A percentile compares a stretch with the other conserved stretches of the same genome.
phyloP scores from a whole-genome alignment of 1,284 basidiomycete species.

The Apiotrichum montevideense region DNA sequence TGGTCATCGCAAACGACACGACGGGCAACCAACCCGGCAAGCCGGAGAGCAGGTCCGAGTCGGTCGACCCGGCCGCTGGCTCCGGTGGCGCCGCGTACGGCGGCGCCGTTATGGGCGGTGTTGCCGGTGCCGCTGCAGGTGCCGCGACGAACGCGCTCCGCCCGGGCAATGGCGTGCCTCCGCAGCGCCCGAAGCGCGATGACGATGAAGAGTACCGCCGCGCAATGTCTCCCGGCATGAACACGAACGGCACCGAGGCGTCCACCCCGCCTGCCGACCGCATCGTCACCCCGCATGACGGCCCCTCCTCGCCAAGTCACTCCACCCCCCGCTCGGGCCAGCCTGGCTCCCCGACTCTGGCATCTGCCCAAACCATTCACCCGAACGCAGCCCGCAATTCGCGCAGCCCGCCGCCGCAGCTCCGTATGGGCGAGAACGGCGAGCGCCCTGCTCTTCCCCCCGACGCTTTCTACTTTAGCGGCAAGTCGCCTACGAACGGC shows the following conservation, averaged over 20 bases:
- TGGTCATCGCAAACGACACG: conserved; percentile 20
- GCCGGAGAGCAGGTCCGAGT: conserved; percentile 14
- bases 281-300: conserved; percentile 19
- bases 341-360: background rate
- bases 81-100: conserved; percentile 50
- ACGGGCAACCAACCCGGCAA: background rate
- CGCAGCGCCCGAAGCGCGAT: conserved; percentile 59
- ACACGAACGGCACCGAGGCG: conserved; percentile 3
- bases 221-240: conserved; percentile 41
- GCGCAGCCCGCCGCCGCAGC: conserved; percentile 35
- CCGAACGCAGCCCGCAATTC: conserved; percentile 21
- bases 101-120: conserved; percentile 47
- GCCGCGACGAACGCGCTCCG: conserved; percentile 56
- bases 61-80: conserved; percentile 12
- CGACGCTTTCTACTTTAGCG: conserved; percentile 58
- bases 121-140: conserved; percentile 55
- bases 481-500: conserved; percentile 53
- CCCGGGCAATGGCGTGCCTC: conserved; percentile 48
- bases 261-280: conserved; percentile 10
- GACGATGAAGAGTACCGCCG: conserved; percentile 56
- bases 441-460: conserved; percentile 42
- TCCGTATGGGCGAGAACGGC: conserved; percentile 27
- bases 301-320: conserved; percentile 25
- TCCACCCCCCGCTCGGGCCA: background rate
- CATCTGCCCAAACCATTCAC: conserved; percentile 18